Percentiles rank a stretch among this genome's conserved stretches.
Evolutionary conservation across 140 eudicot species (phyloP).

Genomic region (Eryngium alpinum): DNA sequence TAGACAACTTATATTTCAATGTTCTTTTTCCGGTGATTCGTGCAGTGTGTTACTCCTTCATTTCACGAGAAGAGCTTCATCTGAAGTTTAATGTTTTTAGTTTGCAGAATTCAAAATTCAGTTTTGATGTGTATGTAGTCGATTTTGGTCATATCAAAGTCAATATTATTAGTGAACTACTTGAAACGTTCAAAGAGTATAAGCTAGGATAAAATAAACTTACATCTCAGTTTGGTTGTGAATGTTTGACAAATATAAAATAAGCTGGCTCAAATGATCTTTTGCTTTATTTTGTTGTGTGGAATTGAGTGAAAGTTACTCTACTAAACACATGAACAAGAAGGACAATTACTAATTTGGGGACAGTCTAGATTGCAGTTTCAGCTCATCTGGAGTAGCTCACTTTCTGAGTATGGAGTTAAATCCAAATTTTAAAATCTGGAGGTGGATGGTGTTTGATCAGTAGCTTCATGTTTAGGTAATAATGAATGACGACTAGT

Average conservation of each 20-base stretch:
- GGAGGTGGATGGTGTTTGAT: conserved; percentile 19
- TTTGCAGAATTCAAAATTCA: not conserved
- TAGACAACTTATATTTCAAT: no score
- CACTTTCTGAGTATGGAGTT: conserved; percentile 15
- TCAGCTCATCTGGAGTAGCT: not conserved
- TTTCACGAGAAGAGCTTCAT: no score
- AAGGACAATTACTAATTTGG: not conserved
- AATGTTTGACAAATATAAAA: not conserved
- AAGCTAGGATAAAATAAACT: not conserved
- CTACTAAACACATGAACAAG: no score
- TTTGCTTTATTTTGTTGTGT: no score
- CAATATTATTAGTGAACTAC: not conserved
- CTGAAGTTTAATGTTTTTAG: not conserved
- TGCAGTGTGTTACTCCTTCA: no score
- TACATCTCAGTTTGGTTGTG: not conserved
- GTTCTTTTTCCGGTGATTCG: no score
- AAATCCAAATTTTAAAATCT: conserved; percentile 6
- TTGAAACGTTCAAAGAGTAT: not conserved
- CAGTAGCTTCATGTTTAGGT: conserved; percentile 33
- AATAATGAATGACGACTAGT: conserved; percentile 2
- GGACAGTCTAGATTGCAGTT: conserved; percentile 2
- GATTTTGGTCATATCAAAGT: not conserved
- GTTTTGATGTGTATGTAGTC: not conserved
- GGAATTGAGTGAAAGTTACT: no score
- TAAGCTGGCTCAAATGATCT: not conserved